These are phyloP conservation scores for Nigrospora osmanthi DNA, from an alignment of 2,329 filamentous ascomycete species.

Conservation along the genomic window DNA sequence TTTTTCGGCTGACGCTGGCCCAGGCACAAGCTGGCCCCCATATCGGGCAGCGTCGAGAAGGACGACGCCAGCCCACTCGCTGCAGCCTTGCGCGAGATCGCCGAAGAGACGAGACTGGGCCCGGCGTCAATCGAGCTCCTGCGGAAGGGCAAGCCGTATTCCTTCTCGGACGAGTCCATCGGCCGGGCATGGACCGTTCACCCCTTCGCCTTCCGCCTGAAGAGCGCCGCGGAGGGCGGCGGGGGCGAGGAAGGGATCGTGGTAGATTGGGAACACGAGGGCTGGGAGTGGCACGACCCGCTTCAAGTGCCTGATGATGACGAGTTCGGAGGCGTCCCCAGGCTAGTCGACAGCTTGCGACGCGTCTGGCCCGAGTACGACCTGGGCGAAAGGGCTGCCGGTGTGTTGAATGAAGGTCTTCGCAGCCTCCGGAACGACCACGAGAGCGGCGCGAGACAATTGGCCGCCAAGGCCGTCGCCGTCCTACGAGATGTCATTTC, in stretches of 20 bases:
- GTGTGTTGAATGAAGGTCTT: constrained; percentile 37
- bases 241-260: constrained; percentile 36
- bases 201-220: constrained; percentile 52
- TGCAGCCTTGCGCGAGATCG: constrained; percentile 55
- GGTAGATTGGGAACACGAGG: constrained; percentile 56
- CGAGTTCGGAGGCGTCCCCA: constrained; percentile 44
- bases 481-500: constrained; percentile 38
- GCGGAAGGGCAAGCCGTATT: constrained; percentile 50
- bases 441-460: constrained; percentile 48
- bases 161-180: constrained; percentile 43
- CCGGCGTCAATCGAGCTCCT: constrained; percentile 37
- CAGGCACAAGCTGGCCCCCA: constrained; percentile 50
- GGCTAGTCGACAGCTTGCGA: constrained; percentile 47
- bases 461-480: constrained; percentile 45
- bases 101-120: constrained; percentile 53
- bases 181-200: constrained; percentile 54
- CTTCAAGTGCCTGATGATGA: constrained; percentile 36
- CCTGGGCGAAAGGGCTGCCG: constrained; percentile 35
- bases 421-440: constrained; percentile 44
- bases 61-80: constrained; percentile 42
- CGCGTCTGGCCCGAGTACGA: constrained; percentile 52
- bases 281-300: constrained; percentile 50
- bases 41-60: constrained; percentile 52
- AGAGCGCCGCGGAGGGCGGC: constrained; percentile 24
- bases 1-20: neutral